A percentile compares a stretch with the other conserved stretches of the same genome.
Conservation (phyloP, 148 eudicot species). For the Camellia lanceoleosa region DNA sequence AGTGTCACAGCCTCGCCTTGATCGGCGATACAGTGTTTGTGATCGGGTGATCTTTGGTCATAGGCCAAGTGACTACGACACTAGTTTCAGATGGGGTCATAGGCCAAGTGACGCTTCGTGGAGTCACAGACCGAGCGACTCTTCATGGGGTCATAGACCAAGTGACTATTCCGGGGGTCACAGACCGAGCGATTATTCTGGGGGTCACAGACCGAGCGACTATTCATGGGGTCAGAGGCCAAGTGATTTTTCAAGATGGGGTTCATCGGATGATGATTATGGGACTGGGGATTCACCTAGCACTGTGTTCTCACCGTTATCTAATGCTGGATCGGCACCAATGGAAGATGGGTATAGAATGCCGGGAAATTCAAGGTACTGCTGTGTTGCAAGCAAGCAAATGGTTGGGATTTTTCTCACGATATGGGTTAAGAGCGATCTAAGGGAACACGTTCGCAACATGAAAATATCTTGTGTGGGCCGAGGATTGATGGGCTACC, state of each 20-base stretch:
- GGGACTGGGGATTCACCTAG: constrained; percentile 78
- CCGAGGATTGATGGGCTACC: constrained; percentile 95
- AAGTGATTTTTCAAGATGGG: constrained; percentile 81
- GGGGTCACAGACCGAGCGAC: constrained; percentile 50
- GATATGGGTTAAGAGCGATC: constrained; percentile 85
- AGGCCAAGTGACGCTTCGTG: constrained; percentile 45
- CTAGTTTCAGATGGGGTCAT: constrained; percentile 28
- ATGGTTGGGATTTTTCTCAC: constrained; percentile 93
- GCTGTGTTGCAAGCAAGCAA: constrained; percentile 83
- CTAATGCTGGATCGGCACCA: constrained; percentile 41
- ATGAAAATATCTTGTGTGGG: constrained; percentile 92
- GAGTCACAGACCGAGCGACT: constrained; percentile 36
- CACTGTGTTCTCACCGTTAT: constrained; percentile 68
- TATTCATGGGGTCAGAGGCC: constrained; percentile 51
- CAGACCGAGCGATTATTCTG: constrained; percentile 47
- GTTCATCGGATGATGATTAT: constrained; percentile 90
- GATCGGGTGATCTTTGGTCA: constrained; percentile 76
- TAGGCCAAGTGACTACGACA: constrained; percentile 57
- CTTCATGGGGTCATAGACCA: constrained; percentile 27
- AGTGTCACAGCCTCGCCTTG: constrained; percentile 70
- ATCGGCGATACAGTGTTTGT: constrained; percentile 84
- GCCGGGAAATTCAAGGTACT: constrained; percentile 57
- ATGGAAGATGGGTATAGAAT: constrained; percentile 47
- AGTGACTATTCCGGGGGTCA: constrained; percentile 32
- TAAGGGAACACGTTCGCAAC: constrained; percentile 76